Evolutionary conservation across 2,329 filamentous ascomycete genomes (phyloP).

Genomic region (Calonectria leucothoes): DNA sequence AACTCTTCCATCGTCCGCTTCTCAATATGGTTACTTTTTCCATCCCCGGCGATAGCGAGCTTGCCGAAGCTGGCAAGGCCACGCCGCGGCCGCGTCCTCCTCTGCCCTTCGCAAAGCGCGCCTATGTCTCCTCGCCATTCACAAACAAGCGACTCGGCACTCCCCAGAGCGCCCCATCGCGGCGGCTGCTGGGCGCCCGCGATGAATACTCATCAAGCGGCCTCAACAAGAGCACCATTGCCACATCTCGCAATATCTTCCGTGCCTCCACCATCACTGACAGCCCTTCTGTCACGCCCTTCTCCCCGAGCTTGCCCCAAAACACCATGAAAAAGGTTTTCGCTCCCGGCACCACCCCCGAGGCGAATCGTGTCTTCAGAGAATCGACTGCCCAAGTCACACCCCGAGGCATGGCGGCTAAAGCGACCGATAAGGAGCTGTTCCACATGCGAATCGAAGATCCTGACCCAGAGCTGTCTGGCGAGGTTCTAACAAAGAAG

Average conservation of each 20-base stretch:
- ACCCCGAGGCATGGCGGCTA: slow-evolving; percentile 62
- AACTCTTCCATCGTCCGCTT: not conserved
- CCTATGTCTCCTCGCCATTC: slow-evolving; percentile 53
- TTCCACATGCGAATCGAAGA: slow-evolving; percentile 70
- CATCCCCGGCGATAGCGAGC: slow-evolving; percentile 50
- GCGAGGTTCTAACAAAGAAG: slow-evolving; percentile 64
- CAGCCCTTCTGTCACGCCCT: slow-evolving; percentile 48
- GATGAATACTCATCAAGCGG: slow-evolving; percentile 50
- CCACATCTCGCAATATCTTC: slow-evolving; percentile 55
- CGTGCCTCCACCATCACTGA: slow-evolving; percentile 52
- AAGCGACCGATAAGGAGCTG: slow-evolving; percentile 61
- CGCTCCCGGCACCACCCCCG: slow-evolving; percentile 57
- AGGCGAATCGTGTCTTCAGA: slow-evolving; percentile 55
- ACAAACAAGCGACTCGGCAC: slow-evolving; percentile 51
- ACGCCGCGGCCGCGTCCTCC: slow-evolving; percentile 54
- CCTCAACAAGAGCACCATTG: slow-evolving; percentile 50
- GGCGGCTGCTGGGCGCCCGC: slow-evolving; percentile 49
- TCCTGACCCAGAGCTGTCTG: slow-evolving; percentile 66
- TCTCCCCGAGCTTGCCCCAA: slow-evolving; percentile 59
- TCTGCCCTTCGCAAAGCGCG: slow-evolving; percentile 58
- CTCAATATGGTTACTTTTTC: slow-evolving; percentile 53
- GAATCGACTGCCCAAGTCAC: slow-evolving; percentile 60
- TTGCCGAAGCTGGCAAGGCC: slow-evolving; percentile 44
- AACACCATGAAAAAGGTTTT: slow-evolving; percentile 62
- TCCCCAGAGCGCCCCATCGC: slow-evolving; percentile 51